Conservation (phyloP, 1,284 basidiomycete genomes). For the Heliocybe sulcata region DNA sequence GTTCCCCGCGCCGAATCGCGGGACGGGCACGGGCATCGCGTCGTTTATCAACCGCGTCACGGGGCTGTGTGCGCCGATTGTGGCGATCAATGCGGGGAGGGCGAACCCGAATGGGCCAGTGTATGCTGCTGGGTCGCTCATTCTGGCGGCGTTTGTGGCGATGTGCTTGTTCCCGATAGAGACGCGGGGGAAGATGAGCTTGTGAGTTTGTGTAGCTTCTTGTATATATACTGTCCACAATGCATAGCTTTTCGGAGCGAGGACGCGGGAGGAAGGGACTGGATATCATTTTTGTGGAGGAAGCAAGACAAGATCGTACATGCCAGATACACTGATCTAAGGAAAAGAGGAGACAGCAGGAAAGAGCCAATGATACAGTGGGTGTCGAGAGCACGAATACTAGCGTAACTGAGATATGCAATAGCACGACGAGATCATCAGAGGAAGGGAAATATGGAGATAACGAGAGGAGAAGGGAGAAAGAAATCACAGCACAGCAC, state of each 20-base stretch:
- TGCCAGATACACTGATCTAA: neutral
- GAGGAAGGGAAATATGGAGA: neutral
- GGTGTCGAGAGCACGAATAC: neutral
- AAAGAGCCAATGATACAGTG: conserved; percentile 2
- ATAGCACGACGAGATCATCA: neutral
- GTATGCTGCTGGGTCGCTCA: neutral
- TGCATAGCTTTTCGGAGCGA: too few species aligned
- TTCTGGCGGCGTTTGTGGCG: neutral
- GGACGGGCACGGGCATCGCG: conserved; percentile 54
- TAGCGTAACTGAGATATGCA: neutral
- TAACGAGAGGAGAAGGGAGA: neutral
- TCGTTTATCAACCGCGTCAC: conserved; percentile 51
- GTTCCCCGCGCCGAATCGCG: conserved; percentile 68
- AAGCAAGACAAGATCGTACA: neutral
- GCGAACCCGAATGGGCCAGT: neutral
- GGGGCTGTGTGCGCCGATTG: conserved; percentile 63
- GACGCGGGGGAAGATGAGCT: neutral
- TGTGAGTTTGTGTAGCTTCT: neutral
- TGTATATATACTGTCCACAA: neutral
- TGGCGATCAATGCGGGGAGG: conserved; percentile 52
- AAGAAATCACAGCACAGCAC: neutral
- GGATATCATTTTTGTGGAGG: neutral
- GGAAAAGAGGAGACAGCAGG: neutral
- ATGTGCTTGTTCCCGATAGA: neutral
- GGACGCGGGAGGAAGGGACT: neutral